Percentiles rank a stretch among this genome's conserved stretches.
Conservation (phyloP, 208 protist species). For the Trypanosoma conorhini region DNA sequence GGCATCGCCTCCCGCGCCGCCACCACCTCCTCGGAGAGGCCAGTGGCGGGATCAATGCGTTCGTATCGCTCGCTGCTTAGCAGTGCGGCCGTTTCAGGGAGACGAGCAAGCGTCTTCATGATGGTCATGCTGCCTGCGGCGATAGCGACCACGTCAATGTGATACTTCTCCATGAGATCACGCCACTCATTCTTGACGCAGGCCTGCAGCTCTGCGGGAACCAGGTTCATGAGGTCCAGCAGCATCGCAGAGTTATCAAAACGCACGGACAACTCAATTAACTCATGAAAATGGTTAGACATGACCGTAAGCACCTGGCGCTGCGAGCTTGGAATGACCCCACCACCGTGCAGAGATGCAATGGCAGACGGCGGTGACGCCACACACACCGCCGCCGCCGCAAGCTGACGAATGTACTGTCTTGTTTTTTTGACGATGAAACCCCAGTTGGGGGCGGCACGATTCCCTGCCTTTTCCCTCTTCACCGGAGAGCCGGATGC, state of each 20-base stretch:
- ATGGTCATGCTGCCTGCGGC: conserved; percentile 57
- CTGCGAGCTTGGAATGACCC: conserved; percentile 21
- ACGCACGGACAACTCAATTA: conserved; percentile 70
- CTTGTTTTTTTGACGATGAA: conserved; percentile 22
- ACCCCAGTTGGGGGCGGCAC: conserved; percentile 18
- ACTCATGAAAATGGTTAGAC: conserved; percentile 42
- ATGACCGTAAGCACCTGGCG: conserved; percentile 19
- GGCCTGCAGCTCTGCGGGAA: conserved; percentile 21
- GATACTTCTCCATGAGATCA: conserved; percentile 45
- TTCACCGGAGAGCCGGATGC: neutral
- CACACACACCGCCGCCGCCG: conserved; percentile 18
- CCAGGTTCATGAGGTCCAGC: conserved; percentile 39
- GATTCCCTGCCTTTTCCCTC: neutral
- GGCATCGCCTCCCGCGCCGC: neutral
- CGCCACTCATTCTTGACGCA: conserved; percentile 27
- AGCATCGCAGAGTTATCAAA: conserved; percentile 70
- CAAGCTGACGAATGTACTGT: conserved; percentile 29
- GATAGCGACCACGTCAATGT: conserved; percentile 66
- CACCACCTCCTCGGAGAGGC: conserved; percentile 47
- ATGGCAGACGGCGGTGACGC: conserved; percentile 1
- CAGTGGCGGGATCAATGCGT: conserved; percentile 66
- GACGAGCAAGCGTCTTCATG: conserved; percentile 40
- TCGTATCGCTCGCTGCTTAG: conserved; percentile 69
- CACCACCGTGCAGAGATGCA: neutral
- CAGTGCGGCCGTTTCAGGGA: conserved; percentile 27